Percentiles rank a stretch among this genome's conserved stretches.
Conservation (phyloP, 1,284 basidiomycete species). For the Limonomyces culmigenus region DNA sequence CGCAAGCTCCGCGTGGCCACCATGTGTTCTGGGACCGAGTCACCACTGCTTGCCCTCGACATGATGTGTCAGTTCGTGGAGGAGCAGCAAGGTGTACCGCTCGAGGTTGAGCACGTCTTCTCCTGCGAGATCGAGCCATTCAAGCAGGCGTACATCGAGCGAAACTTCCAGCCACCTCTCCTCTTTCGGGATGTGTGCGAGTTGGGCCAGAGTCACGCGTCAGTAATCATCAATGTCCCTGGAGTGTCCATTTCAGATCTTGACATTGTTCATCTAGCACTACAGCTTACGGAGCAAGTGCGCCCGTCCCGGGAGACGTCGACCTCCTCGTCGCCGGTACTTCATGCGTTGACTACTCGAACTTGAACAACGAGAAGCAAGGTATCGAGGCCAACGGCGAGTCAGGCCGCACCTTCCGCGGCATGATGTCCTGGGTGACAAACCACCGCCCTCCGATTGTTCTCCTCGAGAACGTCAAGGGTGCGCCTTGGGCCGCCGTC, state of each 20-base stretch:
- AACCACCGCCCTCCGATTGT: constrained; percentile 80
- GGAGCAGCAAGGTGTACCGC: constrained; percentile 45
- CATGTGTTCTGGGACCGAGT: constrained; percentile 96
- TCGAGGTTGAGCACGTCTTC: constrained; percentile 85
- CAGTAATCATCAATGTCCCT: constrained; percentile 13
- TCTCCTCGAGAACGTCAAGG: constrained; percentile 88
- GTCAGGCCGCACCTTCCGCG: constrained; percentile 78
- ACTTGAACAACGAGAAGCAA: constrained; percentile 87
- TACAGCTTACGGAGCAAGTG: constrained; percentile 83
- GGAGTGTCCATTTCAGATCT: constrained; percentile 5
- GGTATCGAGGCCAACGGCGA: constrained; percentile 78
- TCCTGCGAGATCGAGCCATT: constrained; percentile 97
- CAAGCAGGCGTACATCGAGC: constrained; percentile 95
- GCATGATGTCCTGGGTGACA: constrained; percentile 87
- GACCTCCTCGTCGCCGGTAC: constrained; percentile 87
- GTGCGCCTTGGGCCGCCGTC: constrained; percentile 77
- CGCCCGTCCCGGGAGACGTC: constrained; percentile 77
- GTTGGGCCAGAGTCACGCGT: constrained; percentile 66
- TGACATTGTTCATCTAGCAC: constrained; percentile 26
- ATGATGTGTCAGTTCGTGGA: constrained; percentile 65
- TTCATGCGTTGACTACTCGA: constrained; percentile 93
- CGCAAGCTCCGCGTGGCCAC: constrained; percentile 86
- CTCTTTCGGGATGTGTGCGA: constrained; percentile 93
- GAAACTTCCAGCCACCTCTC: constrained; percentile 84
- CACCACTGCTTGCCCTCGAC: constrained; percentile 79